phyloP scores from a whole-genome alignment of 805 yeast species.

The Ogataea trehalophila region DNA sequence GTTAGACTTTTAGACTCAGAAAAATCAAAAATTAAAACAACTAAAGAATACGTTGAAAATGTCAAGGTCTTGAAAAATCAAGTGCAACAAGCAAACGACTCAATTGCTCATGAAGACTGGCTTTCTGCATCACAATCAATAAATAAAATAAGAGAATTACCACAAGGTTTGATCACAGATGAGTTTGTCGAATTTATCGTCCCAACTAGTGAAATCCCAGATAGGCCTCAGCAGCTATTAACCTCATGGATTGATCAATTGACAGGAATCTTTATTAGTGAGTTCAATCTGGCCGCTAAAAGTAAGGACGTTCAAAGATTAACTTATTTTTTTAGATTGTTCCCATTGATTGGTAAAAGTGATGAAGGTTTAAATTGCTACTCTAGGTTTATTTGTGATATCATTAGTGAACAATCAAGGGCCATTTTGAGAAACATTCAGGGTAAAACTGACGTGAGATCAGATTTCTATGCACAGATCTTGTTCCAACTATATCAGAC shows the following conservation, averaged over 20 bases:
- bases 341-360: constrained; percentile 77
- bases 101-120: constrained; percentile 69
- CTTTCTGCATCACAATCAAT: constrained; percentile 73
- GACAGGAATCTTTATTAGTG: constrained; percentile 48
- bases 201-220: constrained; percentile 84
- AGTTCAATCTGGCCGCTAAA: constrained; percentile 68
- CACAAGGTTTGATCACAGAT: constrained; percentile 50
- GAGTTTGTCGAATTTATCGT: constrained; percentile 74
- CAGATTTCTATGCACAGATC: constrained; percentile 56
- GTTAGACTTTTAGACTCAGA: constrained; percentile 70
- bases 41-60: constrained; percentile 59
- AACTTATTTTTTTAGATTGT: constrained; percentile 76
- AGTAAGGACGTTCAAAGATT: constrained; percentile 61
- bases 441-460: constrained; percentile 31
- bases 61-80: constrained; percentile 63
- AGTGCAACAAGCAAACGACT: constrained; percentile 59
- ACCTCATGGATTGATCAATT: constrained; percentile 56
- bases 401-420: constrained; percentile 76
- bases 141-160: constrained; percentile 45
- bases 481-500: constrained; percentile 72
- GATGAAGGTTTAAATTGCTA: constrained; percentile 73
- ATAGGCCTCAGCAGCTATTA: constrained; percentile 58
- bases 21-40: constrained; percentile 54
- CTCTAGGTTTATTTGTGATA: constrained; percentile 79
- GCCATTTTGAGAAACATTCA: constrained; percentile 48